Evolutionary conservation across 78 protist species (phyloP).

Genomic region (Goniomonas avonlea): DNA sequence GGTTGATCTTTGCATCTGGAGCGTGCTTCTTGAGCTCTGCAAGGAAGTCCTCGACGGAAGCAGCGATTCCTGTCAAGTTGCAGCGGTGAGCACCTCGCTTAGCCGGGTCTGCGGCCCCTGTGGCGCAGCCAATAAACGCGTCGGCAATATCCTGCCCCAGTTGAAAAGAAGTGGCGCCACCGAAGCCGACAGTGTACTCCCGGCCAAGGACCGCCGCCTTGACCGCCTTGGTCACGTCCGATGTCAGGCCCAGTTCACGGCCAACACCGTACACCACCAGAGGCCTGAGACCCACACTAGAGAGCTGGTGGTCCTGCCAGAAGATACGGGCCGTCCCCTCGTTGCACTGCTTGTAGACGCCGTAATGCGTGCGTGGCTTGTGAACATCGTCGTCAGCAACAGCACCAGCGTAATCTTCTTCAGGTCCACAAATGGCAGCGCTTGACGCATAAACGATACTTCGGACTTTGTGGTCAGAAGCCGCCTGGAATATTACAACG

Average conservation of each 20-base stretch:
- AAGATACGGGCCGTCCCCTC: constrained; percentile 49
- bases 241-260: constrained; percentile 44
- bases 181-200: constrained; percentile 20
- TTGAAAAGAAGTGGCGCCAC: constrained; percentile 26
- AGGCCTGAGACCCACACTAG: constrained; percentile 43
- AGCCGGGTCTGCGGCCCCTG: too few species aligned
- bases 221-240: constrained; percentile 39
- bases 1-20: too few species aligned
- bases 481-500: constrained; percentile 39
- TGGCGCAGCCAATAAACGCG: constrained; percentile 20
- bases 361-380: constrained; percentile 35
- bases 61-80: too few species aligned
- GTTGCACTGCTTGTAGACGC: constrained; percentile 44
- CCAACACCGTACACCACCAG: constrained; percentile 46
- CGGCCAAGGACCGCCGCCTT: constrained; percentile 19
- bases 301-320: constrained; percentile 38
- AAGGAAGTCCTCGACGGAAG: too few species aligned
- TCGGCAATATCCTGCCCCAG: constrained; percentile 45
- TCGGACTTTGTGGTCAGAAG: background rate
- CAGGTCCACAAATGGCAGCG: constrained; percentile 34
- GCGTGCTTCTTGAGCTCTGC: too few species aligned
- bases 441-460: constrained; percentile 41
- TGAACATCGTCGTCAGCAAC: constrained; percentile 29
- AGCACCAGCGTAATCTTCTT: constrained; percentile 19
- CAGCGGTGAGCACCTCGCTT: too few species aligned